Base-by-base conservation (phyloP, 2,329 filamentous ascomycete species). In the Hypoxylon sp. region DNA sequence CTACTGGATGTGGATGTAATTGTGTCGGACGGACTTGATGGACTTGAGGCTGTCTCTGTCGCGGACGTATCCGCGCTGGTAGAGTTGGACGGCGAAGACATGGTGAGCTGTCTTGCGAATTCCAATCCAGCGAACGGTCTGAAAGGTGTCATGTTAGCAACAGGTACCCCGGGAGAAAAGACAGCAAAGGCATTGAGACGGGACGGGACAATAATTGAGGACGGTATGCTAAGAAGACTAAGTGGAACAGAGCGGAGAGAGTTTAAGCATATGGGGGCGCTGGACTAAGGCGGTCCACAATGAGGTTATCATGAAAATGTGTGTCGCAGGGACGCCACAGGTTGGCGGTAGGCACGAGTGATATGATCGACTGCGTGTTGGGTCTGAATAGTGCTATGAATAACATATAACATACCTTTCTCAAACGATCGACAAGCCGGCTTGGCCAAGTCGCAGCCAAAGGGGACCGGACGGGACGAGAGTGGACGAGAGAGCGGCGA, bases 141-240 rank as follows among this genome's bases (percentile, higher is more conserved):
- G 54, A 51, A 53, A 50, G 70, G 65, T 47, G 71, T 59, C 68
- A 71, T 74, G 69, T 78, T 69, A 78, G 75, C 67, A 67, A 54
- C 45, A 38, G 37, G 51, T 40, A 43, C 18, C 29, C 10, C 20
- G 20, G 42, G 13, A n/a, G 13, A 46, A 23, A 38, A 9, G 35
- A 49, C 46, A 49, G 33, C 46, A 23, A 57, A 48, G 38, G 37
- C 60, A 51, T 60, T 29, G 42, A 45, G 17, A 31, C 29, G 27
- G 11, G 27, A 33, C 41, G 42, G 37, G 47, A 59, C 10, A 43
- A 8, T 9, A 35, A 3, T 21, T 50, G 46, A 70, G 69, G 69
- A 70, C 62, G 66, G 55, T 40, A 37, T 24, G 17, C 21, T 26
- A 13, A 55, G 37, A 56, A 18, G 45, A n/a, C 54, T 33, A 48